Base-by-base conservation (phyloP, 1,139 yeast genomes). In the Chernovozyma aurita region DNA sequence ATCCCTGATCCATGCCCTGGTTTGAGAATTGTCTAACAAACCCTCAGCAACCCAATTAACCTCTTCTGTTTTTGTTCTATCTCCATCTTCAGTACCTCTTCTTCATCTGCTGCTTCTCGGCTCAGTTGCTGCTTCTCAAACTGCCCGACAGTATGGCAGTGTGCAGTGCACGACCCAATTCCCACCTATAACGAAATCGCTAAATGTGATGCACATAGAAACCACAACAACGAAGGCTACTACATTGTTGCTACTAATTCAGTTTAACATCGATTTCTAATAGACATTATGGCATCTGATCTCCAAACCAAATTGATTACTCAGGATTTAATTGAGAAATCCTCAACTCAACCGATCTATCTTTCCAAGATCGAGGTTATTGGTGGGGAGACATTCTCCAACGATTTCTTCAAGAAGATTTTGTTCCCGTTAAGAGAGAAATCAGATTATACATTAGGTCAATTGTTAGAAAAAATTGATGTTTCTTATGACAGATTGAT, bases 371-470 rank as follows among this genome's bases (percentile, higher is more conserved):
- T 76, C 21, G 74, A 73, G 38, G 70, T 76, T 28, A 50, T 48
- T 35, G 80, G 80, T 5, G 79, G 77, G 13, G 76, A 71, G 32
- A 53, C 61, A 6, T 73, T 74, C 47, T 61, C 74, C 31, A 55
- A 60, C 35, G 63, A 63, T 30, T 75, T 74, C 49, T 73, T 71
- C 55, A 52, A 55, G 38, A 73, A 70, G 45, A 53, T 74, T 28
- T 55, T 76, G 36, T 43, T 57, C 2, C 80, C 81, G 14, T 54
- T 76, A 41, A 55, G 70, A 21, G 55, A 50, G 9, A 50, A 61
- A 1, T 60, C 73, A 31, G 78, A 73, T 49, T 64, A 66, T 39
- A 74, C 80, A 1, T 55, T 76, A 32, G 57, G 53, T 9, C 69
- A 70, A 43, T 58, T 76, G 45, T 42, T 70, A 9, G 47, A 48